These are phyloP conservation scores for Veloporphyrellus conicus DNA, from an alignment of 1,284 basidiomycete genomes.

Conservation along the genomic window DNA sequence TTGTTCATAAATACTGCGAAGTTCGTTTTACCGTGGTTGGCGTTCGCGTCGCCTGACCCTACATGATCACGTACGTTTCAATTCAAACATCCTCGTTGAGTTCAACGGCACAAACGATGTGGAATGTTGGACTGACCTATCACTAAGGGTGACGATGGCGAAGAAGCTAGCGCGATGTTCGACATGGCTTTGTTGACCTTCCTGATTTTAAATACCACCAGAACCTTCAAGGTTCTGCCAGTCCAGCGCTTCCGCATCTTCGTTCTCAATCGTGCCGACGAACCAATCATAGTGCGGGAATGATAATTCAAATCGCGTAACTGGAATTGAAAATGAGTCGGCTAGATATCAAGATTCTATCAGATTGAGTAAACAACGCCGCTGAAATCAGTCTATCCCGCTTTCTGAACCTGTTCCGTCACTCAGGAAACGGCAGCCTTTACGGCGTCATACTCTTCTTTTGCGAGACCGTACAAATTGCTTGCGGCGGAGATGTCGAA, in stretches of 20 bases:
- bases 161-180: constrained; percentile 2
- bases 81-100: constrained; percentile 4
- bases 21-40: constrained; percentile 4
- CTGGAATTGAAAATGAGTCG: constrained; percentile 24
- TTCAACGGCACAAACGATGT: background rate
- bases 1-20: constrained; percentile 15
- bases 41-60: constrained; percentile 13
- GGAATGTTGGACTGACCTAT: constrained; percentile 14
- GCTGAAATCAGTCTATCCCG: constrained; percentile 17
- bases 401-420: constrained; percentile 13
- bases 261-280: constrained; percentile 9
- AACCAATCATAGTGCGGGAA: constrained; percentile 23
- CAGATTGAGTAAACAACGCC: constrained; percentile 14
- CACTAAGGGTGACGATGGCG: background rate
- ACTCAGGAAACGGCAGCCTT: constrained; percentile 24
- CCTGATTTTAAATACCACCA: constrained; percentile 9
- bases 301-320: constrained; percentile 26
- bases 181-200: constrained; percentile 14
- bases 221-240: constrained; percentile 20
- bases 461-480: constrained; percentile 24
- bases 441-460: constrained; percentile 29
- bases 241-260: constrained; percentile 4
- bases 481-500: constrained; percentile 22
- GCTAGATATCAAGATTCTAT: constrained; percentile 26
- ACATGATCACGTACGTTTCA: constrained; percentile 6